phyloP scores from a whole-genome alignment of 2,329 filamentous ascomycete genomes.

The Colletotrichum sp. region DNA sequence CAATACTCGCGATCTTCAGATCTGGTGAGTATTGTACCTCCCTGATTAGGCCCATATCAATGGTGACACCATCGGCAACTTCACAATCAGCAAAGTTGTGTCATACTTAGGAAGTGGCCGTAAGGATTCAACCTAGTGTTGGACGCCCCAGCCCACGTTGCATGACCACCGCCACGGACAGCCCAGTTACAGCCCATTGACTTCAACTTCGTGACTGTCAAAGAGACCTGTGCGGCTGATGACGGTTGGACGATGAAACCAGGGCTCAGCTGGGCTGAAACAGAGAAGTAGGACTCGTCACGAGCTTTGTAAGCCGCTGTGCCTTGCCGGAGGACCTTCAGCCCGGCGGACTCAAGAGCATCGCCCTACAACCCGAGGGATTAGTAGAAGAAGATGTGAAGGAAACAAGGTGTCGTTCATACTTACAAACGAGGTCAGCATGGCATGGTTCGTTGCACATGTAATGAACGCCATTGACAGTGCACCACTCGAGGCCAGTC shows the following conservation, averaged over 20 bases:
- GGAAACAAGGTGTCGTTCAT: accelerated
- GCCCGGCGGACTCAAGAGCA: neutral
- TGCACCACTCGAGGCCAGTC: accelerated
- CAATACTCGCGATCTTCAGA: neutral
- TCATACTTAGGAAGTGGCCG: neutral
- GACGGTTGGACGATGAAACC: slow-evolving; percentile 29
- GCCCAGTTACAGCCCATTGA: slow-evolving; percentile 33
- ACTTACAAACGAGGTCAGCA: neutral
- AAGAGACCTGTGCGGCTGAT: slow-evolving; percentile 29
- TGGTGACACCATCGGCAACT: slow-evolving; percentile 31
- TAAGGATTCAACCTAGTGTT: neutral
- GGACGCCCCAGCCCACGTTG: neutral
- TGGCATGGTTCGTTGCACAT: neutral
- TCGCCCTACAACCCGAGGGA: neutral
- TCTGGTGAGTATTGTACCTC: slow-evolving; percentile 15
- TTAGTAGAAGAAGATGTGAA: neutral
- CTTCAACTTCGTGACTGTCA: slow-evolving; percentile 27
- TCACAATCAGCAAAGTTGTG: slow-evolving; percentile 21
- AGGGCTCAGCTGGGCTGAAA: neutral
- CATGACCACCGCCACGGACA: slow-evolving; percentile 37
- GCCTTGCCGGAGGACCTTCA: neutral
- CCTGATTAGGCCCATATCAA: slow-evolving; percentile 29
- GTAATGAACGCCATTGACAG: neutral
- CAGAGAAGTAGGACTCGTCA: neutral
- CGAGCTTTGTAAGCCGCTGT: neutral